Evolutionary conservation across 2,329 filamentous ascomycete species (phyloP).

Genomic region (Clathrospora elynae): DNA sequence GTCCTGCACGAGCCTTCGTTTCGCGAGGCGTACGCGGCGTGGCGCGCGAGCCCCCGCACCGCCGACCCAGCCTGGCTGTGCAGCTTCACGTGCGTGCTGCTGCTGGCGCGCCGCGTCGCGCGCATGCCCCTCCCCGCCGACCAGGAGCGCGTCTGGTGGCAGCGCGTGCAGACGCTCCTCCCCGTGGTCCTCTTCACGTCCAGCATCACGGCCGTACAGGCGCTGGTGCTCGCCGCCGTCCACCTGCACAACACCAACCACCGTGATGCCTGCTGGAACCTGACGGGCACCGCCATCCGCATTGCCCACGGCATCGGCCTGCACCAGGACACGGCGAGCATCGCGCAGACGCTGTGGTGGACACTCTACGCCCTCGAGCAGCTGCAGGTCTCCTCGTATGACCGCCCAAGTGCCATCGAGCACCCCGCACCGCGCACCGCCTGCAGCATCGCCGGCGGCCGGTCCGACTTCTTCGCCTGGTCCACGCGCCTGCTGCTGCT

Average conservation of each 20-base stretch:
- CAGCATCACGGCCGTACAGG: slow-evolving; percentile 50
- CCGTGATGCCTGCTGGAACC: slow-evolving; percentile 53
- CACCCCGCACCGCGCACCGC: slow-evolving; percentile 44
- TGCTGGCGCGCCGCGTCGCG: slow-evolving; percentile 48
- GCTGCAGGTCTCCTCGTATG: slow-evolving; percentile 52
- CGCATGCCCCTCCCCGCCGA: slow-evolving; percentile 43
- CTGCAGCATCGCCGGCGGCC: slow-evolving; percentile 43
- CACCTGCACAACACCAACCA: slow-evolving; percentile 55
- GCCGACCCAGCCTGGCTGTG: slow-evolving; percentile 52
- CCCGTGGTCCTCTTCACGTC: slow-evolving; percentile 53
- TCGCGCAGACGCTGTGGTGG: slow-evolving; percentile 57
- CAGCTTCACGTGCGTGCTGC: slow-evolving; percentile 50
- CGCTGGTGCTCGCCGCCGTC: slow-evolving; percentile 50
- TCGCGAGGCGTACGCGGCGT: slow-evolving; percentile 49
- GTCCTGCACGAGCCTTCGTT: slow-evolving; percentile 53
- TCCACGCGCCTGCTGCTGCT: slow-evolving; percentile 47
- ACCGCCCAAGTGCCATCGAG: slow-evolving; percentile 53
- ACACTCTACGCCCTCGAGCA: slow-evolving; percentile 56
- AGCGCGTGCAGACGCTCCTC: slow-evolving; percentile 48
- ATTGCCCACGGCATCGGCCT: slow-evolving; percentile 54
- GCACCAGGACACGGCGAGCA: slow-evolving; percentile 50
- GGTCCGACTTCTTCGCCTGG: slow-evolving; percentile 49
- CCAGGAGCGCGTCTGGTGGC: slow-evolving; percentile 52
- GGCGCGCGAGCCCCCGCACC: slow-evolving; percentile 35
- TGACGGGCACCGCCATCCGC: slow-evolving; percentile 52